Conservation (phyloP, 129 eudicot genomes). For the Deinandra increscens region DNA sequence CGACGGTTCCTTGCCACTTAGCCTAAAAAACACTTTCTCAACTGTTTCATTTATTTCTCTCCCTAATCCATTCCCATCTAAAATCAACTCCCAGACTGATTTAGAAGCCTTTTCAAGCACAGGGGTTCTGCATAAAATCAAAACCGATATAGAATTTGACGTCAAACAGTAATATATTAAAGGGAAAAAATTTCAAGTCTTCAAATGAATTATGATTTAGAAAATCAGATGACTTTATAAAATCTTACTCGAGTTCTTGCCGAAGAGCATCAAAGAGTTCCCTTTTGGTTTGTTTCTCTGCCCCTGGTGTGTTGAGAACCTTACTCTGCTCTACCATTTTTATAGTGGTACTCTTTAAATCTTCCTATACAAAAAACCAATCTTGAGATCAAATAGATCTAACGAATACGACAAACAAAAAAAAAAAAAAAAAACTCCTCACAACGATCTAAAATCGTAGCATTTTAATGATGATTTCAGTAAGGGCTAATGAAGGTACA, state of each 20-base stretch:
- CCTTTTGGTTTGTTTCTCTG: conserved; percentile 93
- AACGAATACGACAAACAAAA: neutral
- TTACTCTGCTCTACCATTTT: conserved; percentile 97
- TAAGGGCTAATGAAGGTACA: no score
- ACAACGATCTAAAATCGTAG: conserved; percentile 6
- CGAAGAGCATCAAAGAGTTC: conserved; percentile 94
- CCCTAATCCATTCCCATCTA: conserved; percentile 80
- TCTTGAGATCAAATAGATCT: neutral
- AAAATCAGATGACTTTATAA: neutral
- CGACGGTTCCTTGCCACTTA: conserved; percentile 88
- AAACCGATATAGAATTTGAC: conserved; percentile 18
- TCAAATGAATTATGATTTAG: conserved; percentile 2
- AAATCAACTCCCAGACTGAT: conserved; percentile 89
- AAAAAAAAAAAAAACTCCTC: neutral
- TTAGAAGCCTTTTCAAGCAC: conserved; percentile 97
- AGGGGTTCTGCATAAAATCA: conserved; percentile 52
- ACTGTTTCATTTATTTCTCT: conserved; percentile 94
- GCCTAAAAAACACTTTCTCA: conserved; percentile 73
- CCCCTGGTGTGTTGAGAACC: conserved; percentile 93
- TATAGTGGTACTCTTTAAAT: conserved; percentile 77
- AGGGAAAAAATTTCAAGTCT: neutral
- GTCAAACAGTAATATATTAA: neutral
- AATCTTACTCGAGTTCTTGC: conserved; percentile 87
- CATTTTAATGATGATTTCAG: neutral
- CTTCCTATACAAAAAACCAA: conserved; percentile 55